A percentile compares a stretch with the other conserved stretches of the same genome.
Evolutionary conservation across 495 filamentous ascomycete species (phyloP).

Genomic region (Bathelium albidoporum): DNA sequence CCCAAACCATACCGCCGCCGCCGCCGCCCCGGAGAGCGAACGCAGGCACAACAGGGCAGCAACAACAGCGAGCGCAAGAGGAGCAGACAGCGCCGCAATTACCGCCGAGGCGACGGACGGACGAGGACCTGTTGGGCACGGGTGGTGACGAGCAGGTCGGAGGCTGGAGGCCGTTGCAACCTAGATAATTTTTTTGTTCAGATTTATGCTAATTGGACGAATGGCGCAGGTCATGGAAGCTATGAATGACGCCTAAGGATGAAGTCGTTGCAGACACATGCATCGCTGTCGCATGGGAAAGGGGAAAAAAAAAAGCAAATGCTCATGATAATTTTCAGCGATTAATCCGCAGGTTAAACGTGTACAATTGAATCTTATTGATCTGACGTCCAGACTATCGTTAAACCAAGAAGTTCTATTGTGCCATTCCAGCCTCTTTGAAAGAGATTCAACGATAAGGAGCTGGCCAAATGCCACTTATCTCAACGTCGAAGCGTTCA

Average conservation of each 20-base stretch:
- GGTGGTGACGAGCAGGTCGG: conserved; percentile 14
- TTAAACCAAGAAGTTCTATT: too few species aligned
- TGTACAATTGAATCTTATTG: neutral
- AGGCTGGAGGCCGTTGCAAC: conserved; percentile 18
- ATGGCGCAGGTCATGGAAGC: neutral
- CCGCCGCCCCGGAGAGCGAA: neutral
- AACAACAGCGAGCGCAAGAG: conserved; percentile 5
- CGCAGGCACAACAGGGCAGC: neutral
- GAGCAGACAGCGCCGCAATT: conserved; percentile 16
- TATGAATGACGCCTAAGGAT: neutral
- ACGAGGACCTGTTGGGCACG: conserved; percentile 12
- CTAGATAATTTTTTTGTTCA: conserved; percentile 1
- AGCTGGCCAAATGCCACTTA: too few species aligned
- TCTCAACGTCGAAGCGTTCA: too few species aligned
- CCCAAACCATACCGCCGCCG: neutral
- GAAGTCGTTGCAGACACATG: neutral
- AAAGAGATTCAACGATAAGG: too few species aligned
- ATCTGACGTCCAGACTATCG: neutral
- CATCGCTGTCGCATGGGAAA: neutral
- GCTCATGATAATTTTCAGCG: neutral
- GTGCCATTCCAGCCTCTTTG: too few species aligned
- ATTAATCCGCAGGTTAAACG: neutral
- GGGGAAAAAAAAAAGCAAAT: neutral
- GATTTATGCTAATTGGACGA: neutral
- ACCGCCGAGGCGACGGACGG: conserved; percentile 21